Evolutionary conservation across 2,329 filamentous ascomycete species (phyloP).

Genomic region (Sordariomycetes sp.): DNA sequence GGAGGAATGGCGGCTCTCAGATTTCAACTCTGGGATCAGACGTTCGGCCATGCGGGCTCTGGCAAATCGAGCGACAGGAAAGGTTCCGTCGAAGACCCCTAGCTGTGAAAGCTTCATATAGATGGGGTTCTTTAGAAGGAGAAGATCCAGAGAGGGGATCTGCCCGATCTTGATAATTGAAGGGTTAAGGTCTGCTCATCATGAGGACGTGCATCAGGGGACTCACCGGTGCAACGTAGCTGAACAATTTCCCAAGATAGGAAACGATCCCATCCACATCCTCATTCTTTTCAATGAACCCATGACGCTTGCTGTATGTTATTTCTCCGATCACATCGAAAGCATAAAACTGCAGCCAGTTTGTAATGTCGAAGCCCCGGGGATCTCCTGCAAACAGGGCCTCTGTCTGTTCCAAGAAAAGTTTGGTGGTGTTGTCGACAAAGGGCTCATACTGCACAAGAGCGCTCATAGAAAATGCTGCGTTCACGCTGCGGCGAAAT

Average conservation of each 20-base stretch:
- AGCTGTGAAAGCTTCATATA: constrained; percentile 58
- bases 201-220: neutral
- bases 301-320: constrained; percentile 66
- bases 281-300: constrained; percentile 42
- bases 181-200: too few species aligned
- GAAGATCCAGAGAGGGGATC: constrained; percentile 60
- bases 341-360: constrained; percentile 72
- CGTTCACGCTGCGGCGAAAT: constrained; percentile 28
- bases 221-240: constrained; percentile 61
- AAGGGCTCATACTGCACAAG: constrained; percentile 38
- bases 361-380: too few species aligned
- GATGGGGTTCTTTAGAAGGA: constrained; percentile 68
- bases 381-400: constrained; percentile 24
- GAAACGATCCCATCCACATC: constrained; percentile 33
- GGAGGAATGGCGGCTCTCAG: constrained; percentile 19
- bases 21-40: constrained; percentile 32
- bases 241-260: constrained; percentile 55
- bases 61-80: constrained; percentile 67
- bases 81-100: constrained; percentile 57
- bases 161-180: constrained; percentile 73
- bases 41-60: constrained; percentile 58
- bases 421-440: constrained; percentile 34
- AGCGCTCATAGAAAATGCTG: constrained; percentile 36
- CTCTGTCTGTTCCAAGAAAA: constrained; percentile 24
- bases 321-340: constrained; percentile 76